Evolutionary conservation across 495 filamentous ascomycete species (phyloP).

Genomic region (Aspergillus sclerotioniger): DNA sequence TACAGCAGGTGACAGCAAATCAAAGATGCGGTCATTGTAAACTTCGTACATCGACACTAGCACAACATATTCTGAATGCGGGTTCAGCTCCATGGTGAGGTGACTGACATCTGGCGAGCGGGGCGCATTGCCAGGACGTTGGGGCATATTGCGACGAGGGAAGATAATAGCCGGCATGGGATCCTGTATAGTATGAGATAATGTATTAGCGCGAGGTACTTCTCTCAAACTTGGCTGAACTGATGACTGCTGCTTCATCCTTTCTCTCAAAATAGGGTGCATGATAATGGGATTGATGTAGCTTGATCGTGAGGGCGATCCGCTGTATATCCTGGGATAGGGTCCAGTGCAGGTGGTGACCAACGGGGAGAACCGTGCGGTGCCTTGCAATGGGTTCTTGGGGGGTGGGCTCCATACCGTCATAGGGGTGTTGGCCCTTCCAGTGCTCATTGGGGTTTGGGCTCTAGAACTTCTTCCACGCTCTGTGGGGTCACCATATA

Average conservation of each 20-base stretch:
- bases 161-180: conserved; percentile 46
- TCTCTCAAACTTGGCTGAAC: conserved; percentile 20
- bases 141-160: conserved; percentile 56
- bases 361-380: conserved; percentile 23
- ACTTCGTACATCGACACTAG: conserved; percentile 98
- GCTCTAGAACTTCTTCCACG: conserved; percentile 67
- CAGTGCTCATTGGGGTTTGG: conserved; percentile 74
- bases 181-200: conserved; percentile 48
- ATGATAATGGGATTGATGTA: not conserved
- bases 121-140: conserved; percentile 63
- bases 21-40: conserved; percentile 97
- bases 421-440: conserved; percentile 45
- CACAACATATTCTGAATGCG: conserved; percentile 79
- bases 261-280: not conserved
- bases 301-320: not conserved
- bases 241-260: conserved; percentile 14
- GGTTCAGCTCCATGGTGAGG: conserved; percentile 64
- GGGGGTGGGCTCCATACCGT: conserved; percentile 39
- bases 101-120: conserved; percentile 72
- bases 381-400: conserved; percentile 25
- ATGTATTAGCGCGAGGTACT: conserved; percentile 34
- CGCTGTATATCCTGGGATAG: conserved; percentile 1
- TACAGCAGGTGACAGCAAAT: conserved; percentile 67
- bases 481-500: conserved; percentile 66
- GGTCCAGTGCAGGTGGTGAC: not conserved